Percentiles rank a stretch among this genome's conserved stretches.
Evolutionary conservation across 345 rosid genomes (phyloP).

Genomic region (thale cress (Arabidopsis thaliana)): DNA sequence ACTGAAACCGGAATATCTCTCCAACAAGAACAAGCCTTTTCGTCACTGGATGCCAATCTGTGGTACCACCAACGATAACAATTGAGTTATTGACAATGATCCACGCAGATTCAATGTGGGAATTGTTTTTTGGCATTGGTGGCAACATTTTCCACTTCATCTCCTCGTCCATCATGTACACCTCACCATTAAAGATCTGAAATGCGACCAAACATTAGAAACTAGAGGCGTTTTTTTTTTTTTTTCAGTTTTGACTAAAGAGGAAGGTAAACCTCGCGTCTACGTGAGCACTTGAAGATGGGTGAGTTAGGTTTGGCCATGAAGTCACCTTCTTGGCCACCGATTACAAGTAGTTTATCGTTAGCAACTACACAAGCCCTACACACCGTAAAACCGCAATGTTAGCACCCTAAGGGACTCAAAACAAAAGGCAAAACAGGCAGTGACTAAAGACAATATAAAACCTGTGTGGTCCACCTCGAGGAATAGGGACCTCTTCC

Average conservation of each 20-base stretch:
- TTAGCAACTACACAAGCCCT: slow-evolving; percentile 68
- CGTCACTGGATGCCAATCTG: slow-evolving; percentile 81
- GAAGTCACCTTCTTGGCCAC: slow-evolving; percentile 95
- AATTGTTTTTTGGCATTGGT: slow-evolving; percentile 81
- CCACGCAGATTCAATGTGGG: slow-evolving; percentile 89
- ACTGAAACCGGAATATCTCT: slow-evolving; percentile 71
- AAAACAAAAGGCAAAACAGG: slow-evolving; percentile 1
- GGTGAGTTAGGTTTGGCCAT: slow-evolving; percentile 88
- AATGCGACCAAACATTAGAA: slow-evolving; percentile 16
- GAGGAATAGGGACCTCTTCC: slow-evolving; percentile 71
- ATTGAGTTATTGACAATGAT: slow-evolving; percentile 74
- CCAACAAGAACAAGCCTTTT: slow-evolving; percentile 82
- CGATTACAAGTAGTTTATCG: slow-evolving; percentile 65
- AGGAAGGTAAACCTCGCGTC: slow-evolving; percentile 61
- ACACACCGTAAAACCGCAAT: slow-evolving; percentile 21
- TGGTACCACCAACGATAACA: slow-evolving; percentile 75
- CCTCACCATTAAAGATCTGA: slow-evolving; percentile 76
- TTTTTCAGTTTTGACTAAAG: background rate
- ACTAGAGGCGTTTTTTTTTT: background rate
- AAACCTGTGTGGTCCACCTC: slow-evolving; percentile 95
- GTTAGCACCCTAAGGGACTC: background rate
- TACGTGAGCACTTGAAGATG: slow-evolving; percentile 83
- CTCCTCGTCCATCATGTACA: slow-evolving; percentile 76
- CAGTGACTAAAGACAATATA: background rate
- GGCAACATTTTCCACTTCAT: slow-evolving; percentile 77